Percentiles rank a stretch among this genome's conserved stretches.
Conservation (phyloP, 2,329 filamentous ascomycete genomes). For the Fonsecaea pedrosoi region DNA sequence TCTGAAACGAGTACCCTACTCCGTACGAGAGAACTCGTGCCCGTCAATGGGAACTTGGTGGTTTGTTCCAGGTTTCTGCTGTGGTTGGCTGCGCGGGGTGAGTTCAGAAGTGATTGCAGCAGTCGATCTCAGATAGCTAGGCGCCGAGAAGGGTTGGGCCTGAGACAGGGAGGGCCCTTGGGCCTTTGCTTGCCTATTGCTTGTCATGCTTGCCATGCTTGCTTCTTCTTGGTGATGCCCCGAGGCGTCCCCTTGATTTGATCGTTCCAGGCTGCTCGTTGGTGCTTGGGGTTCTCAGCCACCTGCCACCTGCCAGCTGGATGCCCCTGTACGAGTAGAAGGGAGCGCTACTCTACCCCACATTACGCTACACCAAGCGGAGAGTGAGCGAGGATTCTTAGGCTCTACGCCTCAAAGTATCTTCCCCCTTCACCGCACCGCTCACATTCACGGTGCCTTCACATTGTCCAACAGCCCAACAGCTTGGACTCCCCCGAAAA, state of each 20-base stretch:
- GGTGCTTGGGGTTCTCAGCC: background rate
- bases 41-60: background rate
- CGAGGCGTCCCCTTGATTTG: background rate
- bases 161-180: background rate
- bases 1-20: too few relatives aligned
- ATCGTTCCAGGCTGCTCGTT: background rate
- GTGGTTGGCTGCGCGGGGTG: background rate
- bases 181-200: background rate
- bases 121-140: background rate
- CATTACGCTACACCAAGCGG: slow-evolving; percentile 8
- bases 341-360: slow-evolving; percentile 5
- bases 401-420: background rate
- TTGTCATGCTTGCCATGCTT: slow-evolving; percentile 9
- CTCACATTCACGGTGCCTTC: too few relatives aligned
- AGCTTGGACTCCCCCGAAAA: background rate
- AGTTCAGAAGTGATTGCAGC: background rate
- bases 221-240: background rate
- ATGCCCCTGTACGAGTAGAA: background rate
- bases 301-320: background rate
- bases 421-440: background rate
- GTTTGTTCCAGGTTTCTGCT: background rate
- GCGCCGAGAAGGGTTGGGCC: background rate
- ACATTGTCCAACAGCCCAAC: too few relatives aligned
- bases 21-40: too few relatives aligned
- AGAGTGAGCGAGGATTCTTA: too few relatives aligned